A percentile compares a stretch with the other conserved stretches of the same genome.
These are phyloP conservation scores for Phylloporus sp. DNA, from an alignment of 768 basidiomycete genomes.

Conservation along the genomic window DNA sequence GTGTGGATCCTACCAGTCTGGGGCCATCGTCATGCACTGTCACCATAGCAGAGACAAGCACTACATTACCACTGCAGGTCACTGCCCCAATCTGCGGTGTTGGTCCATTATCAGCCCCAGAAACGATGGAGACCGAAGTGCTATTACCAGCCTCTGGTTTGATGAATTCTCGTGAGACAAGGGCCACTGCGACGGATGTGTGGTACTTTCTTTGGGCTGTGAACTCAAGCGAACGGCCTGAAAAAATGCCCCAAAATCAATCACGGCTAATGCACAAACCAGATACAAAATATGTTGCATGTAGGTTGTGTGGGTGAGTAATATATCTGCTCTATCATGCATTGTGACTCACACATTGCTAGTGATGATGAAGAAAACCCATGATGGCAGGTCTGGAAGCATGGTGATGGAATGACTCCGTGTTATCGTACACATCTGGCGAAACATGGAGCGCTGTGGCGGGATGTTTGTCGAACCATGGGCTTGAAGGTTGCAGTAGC, in stretches of 20 bases:
- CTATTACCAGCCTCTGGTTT: not conserved
- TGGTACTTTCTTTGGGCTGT: not conserved
- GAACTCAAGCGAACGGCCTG: not conserved
- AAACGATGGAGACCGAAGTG: not conserved
- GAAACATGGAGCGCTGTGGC: not conserved
- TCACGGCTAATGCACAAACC: not conserved
- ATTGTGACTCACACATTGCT: not conserved
- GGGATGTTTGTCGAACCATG: too few species aligned
- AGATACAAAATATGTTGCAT: not conserved
- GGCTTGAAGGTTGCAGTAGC: too few species aligned
- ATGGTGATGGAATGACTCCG: not conserved
- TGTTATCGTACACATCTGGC: not conserved
- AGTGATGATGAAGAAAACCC: not conserved
- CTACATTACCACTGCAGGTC: not conserved
- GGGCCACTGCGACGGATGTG: not conserved
- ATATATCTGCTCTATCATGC: not conserved
- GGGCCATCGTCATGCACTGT: not conserved
- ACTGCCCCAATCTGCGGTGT: not conserved
- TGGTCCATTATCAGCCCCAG: not conserved
- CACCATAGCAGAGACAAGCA: not conserved
- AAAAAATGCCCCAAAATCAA: not conserved
- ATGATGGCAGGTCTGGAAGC: not conserved
- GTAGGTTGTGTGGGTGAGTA: not conserved
- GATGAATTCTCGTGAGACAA: not conserved
- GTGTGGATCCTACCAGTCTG: not conserved